A percentile compares a stretch with the other conserved stretches of the same genome.
These are phyloP conservation scores for Gossypium lobatum DNA, from an alignment of 441 rosid species.

Conservation along the genomic window DNA sequence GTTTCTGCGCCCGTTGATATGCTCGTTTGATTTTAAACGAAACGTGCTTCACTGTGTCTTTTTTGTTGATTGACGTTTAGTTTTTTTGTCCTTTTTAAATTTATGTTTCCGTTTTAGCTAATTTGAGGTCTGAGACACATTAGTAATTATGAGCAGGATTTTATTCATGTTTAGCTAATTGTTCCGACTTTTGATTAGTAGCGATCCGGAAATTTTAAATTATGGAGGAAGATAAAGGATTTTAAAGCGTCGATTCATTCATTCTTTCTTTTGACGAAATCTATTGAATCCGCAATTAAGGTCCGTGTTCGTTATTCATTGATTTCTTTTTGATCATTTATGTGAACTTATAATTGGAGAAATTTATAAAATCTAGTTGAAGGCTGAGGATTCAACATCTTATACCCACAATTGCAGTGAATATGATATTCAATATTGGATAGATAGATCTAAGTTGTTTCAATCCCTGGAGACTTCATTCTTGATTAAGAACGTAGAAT, in stretches of 20 bases:
- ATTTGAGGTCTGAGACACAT: neutral
- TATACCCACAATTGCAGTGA: neutral
- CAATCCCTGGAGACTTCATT: neutral
- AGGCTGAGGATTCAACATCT: neutral
- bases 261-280: neutral
- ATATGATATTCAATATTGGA: neutral
- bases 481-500: neutral
- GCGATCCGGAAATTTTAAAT: neutral
- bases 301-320: neutral
- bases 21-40: neutral
- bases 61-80: neutral
- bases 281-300: slow-evolving; percentile 7
- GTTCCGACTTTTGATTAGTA: neutral
- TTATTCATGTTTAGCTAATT: neutral
- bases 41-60: neutral
- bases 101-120: slow-evolving; percentile 1
- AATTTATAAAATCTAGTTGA: neutral
- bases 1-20: neutral
- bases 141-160: slow-evolving; percentile 4
- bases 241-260: neutral
- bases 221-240: neutral
- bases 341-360: neutral
- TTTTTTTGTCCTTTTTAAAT: neutral
- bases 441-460: neutral
- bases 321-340: slow-evolving; percentile 8